Evolutionary conservation across 495 filamentous ascomycete species (phyloP).

Genomic region (Podospora pseudocomata): DNA sequence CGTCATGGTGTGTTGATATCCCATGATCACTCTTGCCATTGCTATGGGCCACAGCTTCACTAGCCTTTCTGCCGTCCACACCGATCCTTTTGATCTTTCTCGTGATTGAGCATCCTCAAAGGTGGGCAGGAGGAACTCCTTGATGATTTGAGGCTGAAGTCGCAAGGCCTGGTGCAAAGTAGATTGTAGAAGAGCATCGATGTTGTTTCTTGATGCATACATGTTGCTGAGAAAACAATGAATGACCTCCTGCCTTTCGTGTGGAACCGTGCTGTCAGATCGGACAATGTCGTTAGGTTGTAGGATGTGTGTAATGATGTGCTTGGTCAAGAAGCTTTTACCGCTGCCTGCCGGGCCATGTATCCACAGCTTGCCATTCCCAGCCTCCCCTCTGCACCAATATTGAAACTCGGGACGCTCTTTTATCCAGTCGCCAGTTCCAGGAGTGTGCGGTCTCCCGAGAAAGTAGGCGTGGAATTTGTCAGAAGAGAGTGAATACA

Average conservation of each 20-base stretch:
- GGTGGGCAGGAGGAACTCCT: not conserved
- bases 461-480: slow-evolving; percentile 17
- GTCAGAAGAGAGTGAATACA: slow-evolving; percentile 9
- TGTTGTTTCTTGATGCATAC: slow-evolving; percentile 9
- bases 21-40: not conserved
- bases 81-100: not conserved
- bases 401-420: slow-evolving; percentile 11
- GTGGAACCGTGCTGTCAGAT: not conserved
- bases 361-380: slow-evolving; percentile 19
- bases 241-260: slow-evolving; percentile 1
- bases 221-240: slow-evolving; percentile 17
- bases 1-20: not conserved
- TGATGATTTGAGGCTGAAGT: not conserved
- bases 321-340: slow-evolving; percentile 16
- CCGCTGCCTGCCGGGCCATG: slow-evolving; percentile 13
- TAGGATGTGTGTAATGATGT: slow-evolving; percentile 19
- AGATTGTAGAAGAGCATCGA: slow-evolving; percentile 7
- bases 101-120: not conserved
- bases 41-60: not conserved
- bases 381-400: slow-evolving; percentile 7
- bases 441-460: slow-evolving; percentile 6
- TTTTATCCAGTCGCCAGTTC: slow-evolving; percentile 16
- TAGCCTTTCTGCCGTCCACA: not conserved
- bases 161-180: slow-evolving; percentile 5
- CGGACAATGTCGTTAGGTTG: too few relatives aligned